phyloP scores from a whole-genome alignment of 257 asterid species.

The Coffea eugenioides region DNA sequence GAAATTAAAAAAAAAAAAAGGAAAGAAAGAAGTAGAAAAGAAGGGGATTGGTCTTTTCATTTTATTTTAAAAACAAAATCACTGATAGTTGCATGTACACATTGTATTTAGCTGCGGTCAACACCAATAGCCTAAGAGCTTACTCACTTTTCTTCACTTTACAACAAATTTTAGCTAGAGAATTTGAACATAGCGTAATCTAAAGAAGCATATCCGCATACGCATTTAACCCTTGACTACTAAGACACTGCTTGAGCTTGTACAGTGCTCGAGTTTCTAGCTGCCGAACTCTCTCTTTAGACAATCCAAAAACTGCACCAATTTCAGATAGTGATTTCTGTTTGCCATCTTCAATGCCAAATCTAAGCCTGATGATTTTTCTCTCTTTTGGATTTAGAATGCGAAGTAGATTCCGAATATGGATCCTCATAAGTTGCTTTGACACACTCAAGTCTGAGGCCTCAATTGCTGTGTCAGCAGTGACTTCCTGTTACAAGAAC shows the following conservation, averaged over 20 bases:
- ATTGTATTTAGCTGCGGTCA: neutral
- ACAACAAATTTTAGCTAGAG: neutral
- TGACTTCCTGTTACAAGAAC: constrained; percentile 63
- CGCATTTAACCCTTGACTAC: constrained; percentile 66
- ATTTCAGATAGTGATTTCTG: constrained; percentile 77
- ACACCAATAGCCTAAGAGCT: neutral
- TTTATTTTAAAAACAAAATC: neutral
- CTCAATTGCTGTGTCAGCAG: constrained; percentile 73
- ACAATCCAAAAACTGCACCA: constrained; percentile 63
- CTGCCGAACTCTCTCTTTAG: constrained; percentile 89
- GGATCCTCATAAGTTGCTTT: constrained; percentile 83
- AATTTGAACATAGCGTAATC: constrained; percentile 7
- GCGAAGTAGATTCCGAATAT: constrained; percentile 57
- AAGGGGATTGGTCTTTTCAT: neutral
- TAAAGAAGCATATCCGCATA: constrained; percentile 56
- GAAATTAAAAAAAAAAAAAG: too few relatives aligned
- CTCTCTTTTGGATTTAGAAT: constrained; percentile 73
- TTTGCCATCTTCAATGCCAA: constrained; percentile 61
- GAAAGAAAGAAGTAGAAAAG: too few relatives aligned
- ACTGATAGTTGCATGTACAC: constrained; percentile 12
- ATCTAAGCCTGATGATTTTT: constrained; percentile 62
- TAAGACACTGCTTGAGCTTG: constrained; percentile 74
- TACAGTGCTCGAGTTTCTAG: constrained; percentile 73
- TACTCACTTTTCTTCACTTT: neutral
- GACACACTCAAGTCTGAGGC: constrained; percentile 48